Conservation (phyloP, 495 filamentous ascomycete genomes). For the Neohortaea acidophila region DNA sequence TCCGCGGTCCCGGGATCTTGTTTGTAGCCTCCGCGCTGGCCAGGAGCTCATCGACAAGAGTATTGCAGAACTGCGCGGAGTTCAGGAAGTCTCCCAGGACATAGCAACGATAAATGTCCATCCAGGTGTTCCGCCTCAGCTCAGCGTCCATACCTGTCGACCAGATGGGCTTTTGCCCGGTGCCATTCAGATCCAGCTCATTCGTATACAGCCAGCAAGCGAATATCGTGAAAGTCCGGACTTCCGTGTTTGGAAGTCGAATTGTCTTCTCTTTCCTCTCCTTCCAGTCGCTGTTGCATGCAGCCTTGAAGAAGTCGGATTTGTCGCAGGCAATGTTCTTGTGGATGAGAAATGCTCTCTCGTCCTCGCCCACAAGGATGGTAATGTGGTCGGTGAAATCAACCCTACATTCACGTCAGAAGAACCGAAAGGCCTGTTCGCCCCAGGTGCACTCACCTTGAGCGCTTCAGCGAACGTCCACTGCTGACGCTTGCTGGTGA, state of each 20-base stretch:
- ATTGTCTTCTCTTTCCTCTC: neutral
- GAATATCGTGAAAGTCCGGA: neutral
- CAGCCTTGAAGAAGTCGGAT: slow-evolving; percentile 8
- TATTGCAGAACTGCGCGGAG: neutral
- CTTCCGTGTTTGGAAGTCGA: slow-evolving; percentile 1
- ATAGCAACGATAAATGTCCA: neutral
- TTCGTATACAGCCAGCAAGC: neutral
- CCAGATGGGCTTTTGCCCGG: no score
- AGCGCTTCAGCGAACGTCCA: no score
- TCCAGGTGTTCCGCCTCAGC: no score
- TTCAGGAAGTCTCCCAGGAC: neutral
- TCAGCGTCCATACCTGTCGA: no score
- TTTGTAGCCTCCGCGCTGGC: neutral
- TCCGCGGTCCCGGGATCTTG: neutral
- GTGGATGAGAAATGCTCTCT: slow-evolving; percentile 2
- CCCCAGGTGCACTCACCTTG: no score
- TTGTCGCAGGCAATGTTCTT: slow-evolving; percentile 1
- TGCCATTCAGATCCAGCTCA: neutral
- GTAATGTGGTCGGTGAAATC: neutral
- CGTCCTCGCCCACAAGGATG: neutral
- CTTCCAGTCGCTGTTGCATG: slow-evolving; percentile 3
- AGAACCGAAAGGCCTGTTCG: no score
- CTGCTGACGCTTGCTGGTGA: no score
- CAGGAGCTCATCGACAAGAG: neutral
- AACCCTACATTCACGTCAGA: neutral